These are phyloP conservation scores for Microbotryum lychnidis-dioicae DNA, from an alignment of 1,284 basidiomycete species.

Conservation along the genomic window DNA sequence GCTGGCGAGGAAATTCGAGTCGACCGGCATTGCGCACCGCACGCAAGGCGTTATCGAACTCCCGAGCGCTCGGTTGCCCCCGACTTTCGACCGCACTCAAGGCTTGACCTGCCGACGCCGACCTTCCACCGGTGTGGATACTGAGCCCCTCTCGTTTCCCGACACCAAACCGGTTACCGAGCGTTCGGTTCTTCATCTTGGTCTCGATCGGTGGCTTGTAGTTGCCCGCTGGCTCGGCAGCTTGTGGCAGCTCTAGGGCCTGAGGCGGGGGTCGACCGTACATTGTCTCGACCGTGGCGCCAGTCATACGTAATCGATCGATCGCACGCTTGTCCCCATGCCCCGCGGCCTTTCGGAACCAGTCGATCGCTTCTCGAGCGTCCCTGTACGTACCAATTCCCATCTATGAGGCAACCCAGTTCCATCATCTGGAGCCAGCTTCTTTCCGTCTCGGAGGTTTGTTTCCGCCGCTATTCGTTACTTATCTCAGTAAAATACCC, in stretches of 20 bases:
- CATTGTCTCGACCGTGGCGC: not conserved
- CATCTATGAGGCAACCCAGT: conserved; percentile 29
- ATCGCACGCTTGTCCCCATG: conserved; percentile 87
- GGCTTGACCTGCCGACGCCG: no score
- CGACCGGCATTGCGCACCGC: no score
- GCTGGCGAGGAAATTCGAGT: no score
- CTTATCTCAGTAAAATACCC: conserved; percentile 86
- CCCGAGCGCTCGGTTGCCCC: no score
- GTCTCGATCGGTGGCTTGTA: not conserved
- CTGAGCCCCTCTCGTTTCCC: no score
- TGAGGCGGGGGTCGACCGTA: not conserved
- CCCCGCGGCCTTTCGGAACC: conserved; percentile 87
- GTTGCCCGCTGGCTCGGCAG: not conserved
- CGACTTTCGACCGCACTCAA: no score
- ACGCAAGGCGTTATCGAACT: no score
- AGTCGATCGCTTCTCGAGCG: conserved; percentile 53
- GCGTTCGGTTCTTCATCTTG: not conserved
- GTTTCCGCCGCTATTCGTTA: not conserved
- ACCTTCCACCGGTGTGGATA: no score
- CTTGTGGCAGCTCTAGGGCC: not conserved
- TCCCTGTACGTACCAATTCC: conserved; percentile 44
- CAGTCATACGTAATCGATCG: conserved; percentile 55
- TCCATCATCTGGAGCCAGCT: no score
- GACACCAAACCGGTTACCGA: not conserved
- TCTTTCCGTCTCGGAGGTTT: not conserved